Conservation (phyloP, 768 basidiomycete genomes). For the Boletellus emodensis region DNA sequence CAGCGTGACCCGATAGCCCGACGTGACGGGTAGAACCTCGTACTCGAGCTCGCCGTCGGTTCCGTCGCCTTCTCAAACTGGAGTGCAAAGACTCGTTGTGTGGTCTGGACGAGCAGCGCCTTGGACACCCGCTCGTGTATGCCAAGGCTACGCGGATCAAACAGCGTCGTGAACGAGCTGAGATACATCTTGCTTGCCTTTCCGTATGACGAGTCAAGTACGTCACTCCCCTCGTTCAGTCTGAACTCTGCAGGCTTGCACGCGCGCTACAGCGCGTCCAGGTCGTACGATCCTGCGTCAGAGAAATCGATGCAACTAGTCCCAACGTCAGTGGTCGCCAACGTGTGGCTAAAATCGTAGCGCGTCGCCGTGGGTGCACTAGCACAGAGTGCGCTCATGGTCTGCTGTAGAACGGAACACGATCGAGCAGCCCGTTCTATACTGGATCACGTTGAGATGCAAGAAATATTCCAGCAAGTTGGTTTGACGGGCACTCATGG, state of each 20-base stretch:
- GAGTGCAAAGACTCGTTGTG: constrained; percentile 29
- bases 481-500: no score
- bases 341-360: not conserved
- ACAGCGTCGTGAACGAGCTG: constrained; percentile 31
- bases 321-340: no score
- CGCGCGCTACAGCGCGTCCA: constrained; percentile 26
- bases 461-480: no score
- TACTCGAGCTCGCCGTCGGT: constrained; percentile 40
- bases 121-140: constrained; percentile 18
- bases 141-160: constrained; percentile 31
- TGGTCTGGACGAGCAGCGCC: constrained; percentile 23
- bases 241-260: constrained; percentile 44
- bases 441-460: no score
- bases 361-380: not conserved
- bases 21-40: no score
- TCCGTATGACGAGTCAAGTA: constrained; percentile 43
- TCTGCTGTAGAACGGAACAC: not conserved
- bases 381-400: not conserved
- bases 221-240: constrained; percentile 29
- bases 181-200: constrained; percentile 45
- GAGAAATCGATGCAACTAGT: constrained; percentile 1
- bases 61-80: not conserved
- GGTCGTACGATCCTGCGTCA: not conserved
- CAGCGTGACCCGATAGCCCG: constrained; percentile 42
- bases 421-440: not conserved